phyloP scores from a whole-genome alignment of 306 rosid genomes.

The Acmispon strigosus region DNA sequence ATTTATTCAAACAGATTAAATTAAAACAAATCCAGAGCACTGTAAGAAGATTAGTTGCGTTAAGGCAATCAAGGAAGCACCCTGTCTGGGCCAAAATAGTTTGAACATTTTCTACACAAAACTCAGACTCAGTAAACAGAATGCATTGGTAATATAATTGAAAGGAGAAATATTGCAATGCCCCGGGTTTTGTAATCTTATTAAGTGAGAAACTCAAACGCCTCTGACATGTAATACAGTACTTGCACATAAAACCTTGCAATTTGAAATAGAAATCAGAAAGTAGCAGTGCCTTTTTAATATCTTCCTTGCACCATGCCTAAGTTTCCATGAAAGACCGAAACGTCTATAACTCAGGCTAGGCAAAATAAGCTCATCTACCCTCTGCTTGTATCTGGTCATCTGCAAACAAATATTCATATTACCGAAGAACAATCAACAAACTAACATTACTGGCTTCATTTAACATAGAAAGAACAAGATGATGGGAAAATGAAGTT shows the following conservation, averaged over 20 bases:
- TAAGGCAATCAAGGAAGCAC: neutral
- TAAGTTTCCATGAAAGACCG: slow-evolving; percentile 27
- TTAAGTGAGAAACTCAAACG: neutral
- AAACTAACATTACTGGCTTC: neutral
- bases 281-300: slow-evolving; percentile 28
- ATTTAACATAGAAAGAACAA: neutral
- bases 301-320: slow-evolving; percentile 12
- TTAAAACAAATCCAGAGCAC: neutral
- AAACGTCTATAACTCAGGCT: slow-evolving; percentile 8
- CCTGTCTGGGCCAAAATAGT: neutral
- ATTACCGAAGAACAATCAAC: neutral
- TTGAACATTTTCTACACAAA: slow-evolving; percentile 1
- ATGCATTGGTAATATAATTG: neutral
- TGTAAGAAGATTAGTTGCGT: neutral
- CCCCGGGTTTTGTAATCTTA: neutral
- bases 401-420: slow-evolving; percentile 29
- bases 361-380: slow-evolving; percentile 21
- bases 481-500: neutral
- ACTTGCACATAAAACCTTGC: neutral
- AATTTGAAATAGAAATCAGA: slow-evolving; percentile 2
- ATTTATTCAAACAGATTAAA: neutral
- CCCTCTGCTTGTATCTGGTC: slow-evolving; percentile 20
- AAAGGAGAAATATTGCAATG: neutral
- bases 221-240: neutral
- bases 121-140: neutral